Evolutionary conservation across 192 early-diverging fungal species (phyloP), one percentile per base, ranked within the genome.

Genomic region (Coemansia sp.): DNA sequence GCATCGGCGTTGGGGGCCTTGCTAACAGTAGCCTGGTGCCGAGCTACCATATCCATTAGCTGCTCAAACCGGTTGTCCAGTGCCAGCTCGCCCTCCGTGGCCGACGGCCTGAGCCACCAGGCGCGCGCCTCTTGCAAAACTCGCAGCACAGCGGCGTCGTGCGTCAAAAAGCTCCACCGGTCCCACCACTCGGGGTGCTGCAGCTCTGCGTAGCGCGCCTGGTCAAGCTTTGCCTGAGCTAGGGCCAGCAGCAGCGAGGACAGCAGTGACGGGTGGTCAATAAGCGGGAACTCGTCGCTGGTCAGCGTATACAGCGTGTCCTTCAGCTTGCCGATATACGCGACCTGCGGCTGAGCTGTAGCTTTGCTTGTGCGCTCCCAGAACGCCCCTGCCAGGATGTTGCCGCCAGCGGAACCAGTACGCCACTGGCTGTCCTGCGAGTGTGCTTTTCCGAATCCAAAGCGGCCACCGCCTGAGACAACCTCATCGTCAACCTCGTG

Each of bases 221-320:
- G 74, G 37, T 72, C 27, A 41, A 65, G 70, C 43, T 61, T 59
- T 10, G 79, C 79, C 40, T 76, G 70, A 0, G 29, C 79, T 24
- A 82, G 67, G 10, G 79, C 73, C 43, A 76, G 46, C 53, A 82
- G 70, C 38, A 82, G 61, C 59, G 79, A 82, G 27, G 79, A 82
- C 17, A 67, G 72, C 47, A 82, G 64, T 27, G 79, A 57, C 35
- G 68, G 68, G 38, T 72, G 66, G 64, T 82, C 79, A 11, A 87
- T 75, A n/a, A 89, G 64, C 11, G 89, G 89, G 45, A 89, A 92
- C 64, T 90, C 86, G 29, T 90, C 83, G 19, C 74, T 60, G 0
- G 91, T 89, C 32, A 94, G 75, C 17, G 89, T 77, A 79, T 90
- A 94, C 12, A 92, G 84, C 22, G 80, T 88, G 64, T 89, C 90